Base-by-base conservation (phyloP, 306 rosid species). In the Cucurbita maxima region DNA sequence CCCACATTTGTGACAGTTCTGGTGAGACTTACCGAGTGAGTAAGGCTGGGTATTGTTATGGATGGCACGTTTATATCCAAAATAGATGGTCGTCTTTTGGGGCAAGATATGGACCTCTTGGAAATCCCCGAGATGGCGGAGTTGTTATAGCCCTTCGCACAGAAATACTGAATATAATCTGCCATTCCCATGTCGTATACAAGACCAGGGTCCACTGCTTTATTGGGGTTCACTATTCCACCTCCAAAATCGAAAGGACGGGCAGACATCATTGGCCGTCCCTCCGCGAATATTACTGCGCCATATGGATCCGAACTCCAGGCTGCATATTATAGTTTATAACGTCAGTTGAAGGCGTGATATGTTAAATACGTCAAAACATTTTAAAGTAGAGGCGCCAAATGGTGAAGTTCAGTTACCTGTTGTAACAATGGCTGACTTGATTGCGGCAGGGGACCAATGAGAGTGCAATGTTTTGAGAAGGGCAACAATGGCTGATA, bases 401-500 rank as follows among this genome's bases (percentile, higher is more conserved):
- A 68, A 43, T 43, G 30, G 48, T 45, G 8, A 16, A 40, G 25
- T 18, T 54, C 58, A 52, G 56, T 2, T 54, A 82, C 83, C 81
- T 22, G 81, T 79, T 3, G 81, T 82, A 61, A 76, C 76, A 37
- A 82, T 55, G 12, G 86, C 81, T 2, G 34, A 30, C 34, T 30
- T 30, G 3, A 30, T 30, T 30, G 34, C 34, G 34, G 34, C 34
- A 30, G 81, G 86, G 25, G 83, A 79, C 86, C 81, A 82, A 59
- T 57, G 7, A 1, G 79, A 59, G 51, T 73, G 81, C 67, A 82
- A 61, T 20, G 77, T 70, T 76, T 79, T 79, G 6, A 76, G 57
- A 73, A 79, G 83, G 13, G 75, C 83, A 50, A 68, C 86, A 37
- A 59, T 59, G 76, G 81, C 81, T 1, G 86, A 68, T 14, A 82